Base-by-base conservation (phyloP, 768 basidiomycete genomes). In the Leccinum incarnatum region DNA sequence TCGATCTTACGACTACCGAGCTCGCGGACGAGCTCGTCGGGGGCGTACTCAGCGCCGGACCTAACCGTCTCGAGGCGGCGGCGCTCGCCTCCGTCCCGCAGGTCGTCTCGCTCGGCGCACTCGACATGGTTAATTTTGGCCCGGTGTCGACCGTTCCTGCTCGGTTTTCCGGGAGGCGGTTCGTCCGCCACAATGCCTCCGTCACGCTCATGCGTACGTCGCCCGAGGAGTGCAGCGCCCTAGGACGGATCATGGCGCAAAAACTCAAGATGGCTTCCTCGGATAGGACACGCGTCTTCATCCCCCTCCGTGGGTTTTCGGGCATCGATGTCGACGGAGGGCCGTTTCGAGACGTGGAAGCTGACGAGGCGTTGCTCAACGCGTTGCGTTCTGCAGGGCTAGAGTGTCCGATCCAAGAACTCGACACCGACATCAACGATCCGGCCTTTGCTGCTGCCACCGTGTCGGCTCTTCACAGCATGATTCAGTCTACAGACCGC, bases 61-160 rank as follows among this genome's bases (percentile, higher is more conserved):
- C 73, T 6, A 30, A 58, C 21, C 67, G 67, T 48, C 73, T 72
- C 32, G 63, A 67, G 46, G 70, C 72, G 10, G 68, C 68, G 12
- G 56, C 56, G 19, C 55, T 53, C 36, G 58, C 17, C 45, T 42
- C 45, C 51, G 56, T 71, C 10, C 69, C 73, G 6, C 69, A 71
- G 40, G 70, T 74, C 3, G 63, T 72, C 29, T 75, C 71, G 0
- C 52, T 73, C 4, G 72, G 72, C 5, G 74, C 72, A 9, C 59
- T 74, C 12, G 74, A 73, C 53, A 62, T 75, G 64, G 72, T 72
- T 42, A 75, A 75, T 51, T 74, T 75, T 61, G 74, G 69, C 19
- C 63, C 72, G 5, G 49, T 47, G 2, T 50, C 65, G 49, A 73
- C 69, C n/a, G 51, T 73, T 15, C 66, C 66, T 3, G 57, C 53